Evolutionary conservation across 495 filamentous ascomycete species (phyloP).

Genomic region (Halenospora varia): DNA sequence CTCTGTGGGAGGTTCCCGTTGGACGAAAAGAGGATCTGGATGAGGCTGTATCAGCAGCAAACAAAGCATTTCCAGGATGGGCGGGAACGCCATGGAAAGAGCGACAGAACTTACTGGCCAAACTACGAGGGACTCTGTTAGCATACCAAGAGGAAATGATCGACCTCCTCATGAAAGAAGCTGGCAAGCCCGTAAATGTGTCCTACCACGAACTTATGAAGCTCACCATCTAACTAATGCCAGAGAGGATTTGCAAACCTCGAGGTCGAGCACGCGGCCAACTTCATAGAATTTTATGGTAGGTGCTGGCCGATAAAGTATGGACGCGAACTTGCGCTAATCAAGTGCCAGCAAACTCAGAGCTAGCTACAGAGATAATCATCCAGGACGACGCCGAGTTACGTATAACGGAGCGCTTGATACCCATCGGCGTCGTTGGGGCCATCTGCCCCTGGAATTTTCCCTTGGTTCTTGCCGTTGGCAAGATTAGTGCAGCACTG

Average conservation of each 20-base stretch:
- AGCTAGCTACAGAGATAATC: slow-evolving; percentile 5
- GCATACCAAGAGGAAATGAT: slow-evolving; percentile 40
- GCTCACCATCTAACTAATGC: not conserved
- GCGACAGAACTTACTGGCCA: slow-evolving; percentile 39
- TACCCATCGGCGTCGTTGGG: slow-evolving; percentile 34
- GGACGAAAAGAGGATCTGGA: slow-evolving; percentile 47
- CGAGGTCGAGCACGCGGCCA: slow-evolving; percentile 8
- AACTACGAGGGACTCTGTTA: slow-evolving; percentile 42
- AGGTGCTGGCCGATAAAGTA: not conserved
- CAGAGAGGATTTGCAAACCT: not conserved
- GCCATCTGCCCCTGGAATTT: slow-evolving; percentile 52
- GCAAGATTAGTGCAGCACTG: slow-evolving; percentile 40
- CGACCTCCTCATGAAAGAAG: slow-evolving; percentile 46
- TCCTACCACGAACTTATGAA: not conserved
- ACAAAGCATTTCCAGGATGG: slow-evolving; percentile 48
- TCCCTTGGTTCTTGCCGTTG: slow-evolving; percentile 35
- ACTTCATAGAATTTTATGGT: slow-evolving; percentile 15
- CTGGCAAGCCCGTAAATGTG: slow-evolving; percentile 44
- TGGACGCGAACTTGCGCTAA: not conserved
- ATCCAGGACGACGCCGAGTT: slow-evolving; percentile 34
- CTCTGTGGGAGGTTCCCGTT: slow-evolving; percentile 49
- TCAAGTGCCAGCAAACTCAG: not conserved
- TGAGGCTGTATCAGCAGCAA: slow-evolving; percentile 44
- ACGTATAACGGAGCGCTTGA: slow-evolving; percentile 30
- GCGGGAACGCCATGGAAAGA: slow-evolving; percentile 43